Base-by-base conservation (phyloP, 192 early-diverging fungal species). In the Coemansia sp. region DNA sequence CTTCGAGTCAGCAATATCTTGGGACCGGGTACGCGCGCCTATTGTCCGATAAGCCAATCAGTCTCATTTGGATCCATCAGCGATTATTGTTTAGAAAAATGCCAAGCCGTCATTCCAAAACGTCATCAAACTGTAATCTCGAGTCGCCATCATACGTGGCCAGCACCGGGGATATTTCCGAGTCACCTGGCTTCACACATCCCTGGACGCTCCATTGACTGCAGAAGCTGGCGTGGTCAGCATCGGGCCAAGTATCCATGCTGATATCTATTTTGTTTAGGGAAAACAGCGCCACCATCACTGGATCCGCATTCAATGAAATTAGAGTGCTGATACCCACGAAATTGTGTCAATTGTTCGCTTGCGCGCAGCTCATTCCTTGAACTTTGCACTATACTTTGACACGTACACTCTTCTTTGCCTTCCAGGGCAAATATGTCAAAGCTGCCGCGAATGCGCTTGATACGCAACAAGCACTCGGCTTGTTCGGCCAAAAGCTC, bases 361-460 rank as follows among this genome's bases (percentile, higher is more conserved):
- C 41, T 7, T 25, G 37, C 12, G 35, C 29, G 24, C n/a, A 17
- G 49, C 15, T 48, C 45, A 17, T 17, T 56, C 5, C 54, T n/a
- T n/a, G 24, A 32, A 56, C 29, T 8, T n/a, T 10, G 7, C 49
- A 29, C 47, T 27, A 32, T 51, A 62, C 49, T 32, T 25, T 17
- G 5, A 8, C 5, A 53, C 61, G 2, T 41, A 64, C 62, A 64
- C 52, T 64, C 52, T 55, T 64, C 62, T 39, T 64, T 64, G 62
- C 62, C 62, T 27, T 54, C 62, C 2, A 64, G 62, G 15, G 62
- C 62, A 41, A 43, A 64, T 5, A 64, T 25, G 51, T 64, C 62
- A 64, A 64, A 64, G 38, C 62, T 64, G 51, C 62, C 62, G 22
- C 62, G 62, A 25, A 64, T 64, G 7, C 49, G 62, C 29, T 64